Conservation (phyloP, 2,329 filamentous ascomycete species). For the Microsporum audouinii region DNA sequence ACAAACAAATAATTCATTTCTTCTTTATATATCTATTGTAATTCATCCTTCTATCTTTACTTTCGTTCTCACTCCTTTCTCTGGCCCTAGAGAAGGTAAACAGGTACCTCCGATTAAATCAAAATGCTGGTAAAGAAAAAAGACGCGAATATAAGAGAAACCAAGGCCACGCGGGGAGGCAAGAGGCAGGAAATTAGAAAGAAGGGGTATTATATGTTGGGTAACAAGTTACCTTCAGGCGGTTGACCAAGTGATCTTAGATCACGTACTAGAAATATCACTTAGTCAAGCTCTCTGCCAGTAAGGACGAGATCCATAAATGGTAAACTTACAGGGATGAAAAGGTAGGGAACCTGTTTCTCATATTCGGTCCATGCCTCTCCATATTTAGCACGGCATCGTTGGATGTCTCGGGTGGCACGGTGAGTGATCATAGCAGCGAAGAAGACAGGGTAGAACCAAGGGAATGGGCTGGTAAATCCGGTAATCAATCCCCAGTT, state of each 20-base stretch:
- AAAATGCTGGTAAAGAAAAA: background rate
- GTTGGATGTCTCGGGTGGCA: constrained; percentile 60
- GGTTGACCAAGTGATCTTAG: background rate
- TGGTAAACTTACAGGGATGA: constrained; percentile 55
- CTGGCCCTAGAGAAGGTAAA: background rate
- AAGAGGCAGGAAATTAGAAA: background rate
- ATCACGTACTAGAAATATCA: background rate
- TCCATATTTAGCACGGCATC: constrained; percentile 67
- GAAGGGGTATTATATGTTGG: background rate
- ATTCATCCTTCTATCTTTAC: background rate
- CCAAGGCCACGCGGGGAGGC: background rate
- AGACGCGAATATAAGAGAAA: background rate
- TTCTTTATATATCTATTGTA: background rate
- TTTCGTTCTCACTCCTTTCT: background rate
- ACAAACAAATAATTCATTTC: background rate
- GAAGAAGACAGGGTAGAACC: constrained; percentile 83
- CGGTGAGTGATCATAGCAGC: constrained; percentile 68
- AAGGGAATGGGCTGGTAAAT: constrained; percentile 70
- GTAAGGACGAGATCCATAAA: background rate
- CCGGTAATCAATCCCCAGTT: constrained; percentile 73
- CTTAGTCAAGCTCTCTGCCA: background rate
- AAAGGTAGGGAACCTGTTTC: constrained; percentile 67
- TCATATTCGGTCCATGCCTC: constrained; percentile 74
- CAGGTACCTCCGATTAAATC: background rate
- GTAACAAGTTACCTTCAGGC: background rate